phyloP scores from a whole-genome alignment of 805 yeast genomes.

The Wickerhamiella galacta region DNA sequence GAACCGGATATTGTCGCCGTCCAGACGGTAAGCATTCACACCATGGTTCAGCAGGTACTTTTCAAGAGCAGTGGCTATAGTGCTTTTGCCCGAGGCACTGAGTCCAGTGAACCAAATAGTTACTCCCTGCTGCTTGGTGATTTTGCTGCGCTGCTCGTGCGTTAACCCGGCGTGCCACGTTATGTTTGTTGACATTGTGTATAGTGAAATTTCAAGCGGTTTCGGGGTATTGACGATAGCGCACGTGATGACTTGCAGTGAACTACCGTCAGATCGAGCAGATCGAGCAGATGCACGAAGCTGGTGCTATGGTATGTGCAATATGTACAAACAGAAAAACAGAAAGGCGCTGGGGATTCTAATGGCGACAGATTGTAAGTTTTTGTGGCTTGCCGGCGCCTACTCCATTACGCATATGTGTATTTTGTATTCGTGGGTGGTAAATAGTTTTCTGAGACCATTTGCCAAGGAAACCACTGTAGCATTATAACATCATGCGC shows the following conservation, averaged over 20 bases:
- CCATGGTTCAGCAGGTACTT: conserved; percentile 57
- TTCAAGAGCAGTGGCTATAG: conserved; percentile 89
- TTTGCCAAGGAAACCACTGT: too few species aligned
- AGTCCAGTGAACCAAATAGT: conserved; percentile 93
- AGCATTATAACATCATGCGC: too few species aligned
- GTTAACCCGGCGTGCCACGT: conserved; percentile 92
- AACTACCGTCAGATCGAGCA: too few species aligned
- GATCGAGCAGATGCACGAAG: too few species aligned
- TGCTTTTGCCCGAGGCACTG: conserved; percentile 88
- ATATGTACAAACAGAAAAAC: not conserved
- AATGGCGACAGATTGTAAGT: not conserved
- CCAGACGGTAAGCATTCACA: conserved; percentile 68
- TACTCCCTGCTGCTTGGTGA: conserved; percentile 69
- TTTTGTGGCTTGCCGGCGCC: too few species aligned
- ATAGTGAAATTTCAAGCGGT: conserved; percentile 4
- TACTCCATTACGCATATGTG: too few species aligned
- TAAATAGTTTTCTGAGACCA: too few species aligned
- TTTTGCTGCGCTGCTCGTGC: conserved; percentile 55
- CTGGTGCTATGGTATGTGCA: too few species aligned
- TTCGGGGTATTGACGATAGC: too few species aligned
- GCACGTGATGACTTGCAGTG: too few species aligned
- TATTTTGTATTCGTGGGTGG: too few species aligned
- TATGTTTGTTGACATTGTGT: conserved; percentile 76
- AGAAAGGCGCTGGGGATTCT: not conserved
- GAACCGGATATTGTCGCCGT: conserved; percentile 84